phyloP scores from a whole-genome alignment of 2,329 filamentous ascomycete genomes.

The Fusarium mangiferae region DNA sequence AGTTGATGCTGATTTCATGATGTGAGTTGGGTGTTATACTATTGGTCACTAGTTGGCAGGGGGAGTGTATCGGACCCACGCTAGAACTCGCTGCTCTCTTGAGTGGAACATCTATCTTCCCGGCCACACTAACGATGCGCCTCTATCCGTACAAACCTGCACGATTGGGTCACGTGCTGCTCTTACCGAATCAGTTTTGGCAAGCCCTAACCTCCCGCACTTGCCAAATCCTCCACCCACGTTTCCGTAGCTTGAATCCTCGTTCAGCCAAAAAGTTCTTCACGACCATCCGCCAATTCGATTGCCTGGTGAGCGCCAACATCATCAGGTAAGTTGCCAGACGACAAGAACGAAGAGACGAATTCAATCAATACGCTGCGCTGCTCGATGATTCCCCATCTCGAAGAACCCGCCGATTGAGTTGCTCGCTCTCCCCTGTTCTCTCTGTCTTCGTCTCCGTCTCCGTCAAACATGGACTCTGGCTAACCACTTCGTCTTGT shows the following conservation, averaged over 20 bases:
- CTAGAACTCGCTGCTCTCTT: constrained; percentile 20
- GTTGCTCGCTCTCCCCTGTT: constrained; percentile 24
- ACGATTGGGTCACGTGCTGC: not conserved
- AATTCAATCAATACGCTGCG: constrained; percentile 38
- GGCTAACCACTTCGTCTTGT: constrained; percentile 37
- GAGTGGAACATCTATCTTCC: constrained; percentile 40
- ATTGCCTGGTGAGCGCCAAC: constrained; percentile 61
- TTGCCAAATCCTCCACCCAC: constrained; percentile 13
- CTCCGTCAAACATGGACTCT: not conserved
- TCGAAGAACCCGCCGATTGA: constrained; percentile 39
- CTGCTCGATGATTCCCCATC: constrained; percentile 39
- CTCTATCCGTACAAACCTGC: too few species aligned
- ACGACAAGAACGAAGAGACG: constrained; percentile 30
- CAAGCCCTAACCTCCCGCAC: not conserved
- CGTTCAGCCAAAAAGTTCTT: constrained; percentile 50
- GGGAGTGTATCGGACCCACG: not conserved
- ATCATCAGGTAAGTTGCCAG: constrained; percentile 59
- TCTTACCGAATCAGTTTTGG: not conserved
- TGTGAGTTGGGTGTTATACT: not conserved
- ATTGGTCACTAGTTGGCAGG: not conserved
- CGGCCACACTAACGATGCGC: not conserved
- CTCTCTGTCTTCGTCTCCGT: not conserved
- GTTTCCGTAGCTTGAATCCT: constrained; percentile 39
- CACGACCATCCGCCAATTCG: constrained; percentile 55
- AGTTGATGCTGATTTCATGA: not conserved